A percentile compares a stretch with the other conserved stretches of the same genome.
Evolutionary conservation across 345 rosid species (phyloP).

Genomic region (Acer negundo): DNA sequence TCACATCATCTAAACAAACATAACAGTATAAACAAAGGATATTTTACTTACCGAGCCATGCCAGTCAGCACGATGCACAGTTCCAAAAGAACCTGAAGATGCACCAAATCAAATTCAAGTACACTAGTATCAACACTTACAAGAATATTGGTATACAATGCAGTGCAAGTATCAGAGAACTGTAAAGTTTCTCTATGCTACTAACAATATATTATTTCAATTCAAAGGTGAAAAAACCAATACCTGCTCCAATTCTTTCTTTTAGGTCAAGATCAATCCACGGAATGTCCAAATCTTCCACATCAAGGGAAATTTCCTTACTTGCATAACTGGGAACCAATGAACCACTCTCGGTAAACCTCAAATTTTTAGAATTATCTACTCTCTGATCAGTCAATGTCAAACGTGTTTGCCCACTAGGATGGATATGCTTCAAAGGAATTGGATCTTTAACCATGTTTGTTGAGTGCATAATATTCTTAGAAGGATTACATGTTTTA

Average conservation of each 20-base stretch:
- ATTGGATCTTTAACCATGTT: constrained; percentile 44
- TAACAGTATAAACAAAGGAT: constrained; percentile 2
- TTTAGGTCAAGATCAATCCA: constrained; percentile 89
- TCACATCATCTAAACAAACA: background rate
- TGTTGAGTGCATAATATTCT: constrained; percentile 40
- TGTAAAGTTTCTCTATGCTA: background rate
- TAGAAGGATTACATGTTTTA: constrained; percentile 41
- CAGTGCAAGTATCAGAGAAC: constrained; percentile 12
- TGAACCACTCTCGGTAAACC: constrained; percentile 42
- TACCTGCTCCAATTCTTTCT: constrained; percentile 99
- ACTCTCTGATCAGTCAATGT: constrained; percentile 32
- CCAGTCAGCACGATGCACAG: constrained; percentile 99
- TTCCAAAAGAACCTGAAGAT: constrained; percentile 97
- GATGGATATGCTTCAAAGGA: constrained; percentile 42
- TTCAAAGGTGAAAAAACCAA: constrained; percentile 3
- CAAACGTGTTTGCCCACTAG: constrained; percentile 36
- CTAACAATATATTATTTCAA: background rate
- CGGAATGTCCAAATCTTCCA: constrained; percentile 86
- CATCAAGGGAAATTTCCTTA: constrained; percentile 64
- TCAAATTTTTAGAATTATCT: constrained; percentile 40
- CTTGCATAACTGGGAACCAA: constrained; percentile 43
- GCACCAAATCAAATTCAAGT: constrained; percentile 28
- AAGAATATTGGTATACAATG: background rate
- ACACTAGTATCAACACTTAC: constrained; percentile 20
- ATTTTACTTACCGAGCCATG: constrained; percentile 87